These are phyloP conservation scores for Chernovozyma sophiae-reginae DNA, from an alignment of 1,139 yeast genomes.

Conservation along the genomic window DNA sequence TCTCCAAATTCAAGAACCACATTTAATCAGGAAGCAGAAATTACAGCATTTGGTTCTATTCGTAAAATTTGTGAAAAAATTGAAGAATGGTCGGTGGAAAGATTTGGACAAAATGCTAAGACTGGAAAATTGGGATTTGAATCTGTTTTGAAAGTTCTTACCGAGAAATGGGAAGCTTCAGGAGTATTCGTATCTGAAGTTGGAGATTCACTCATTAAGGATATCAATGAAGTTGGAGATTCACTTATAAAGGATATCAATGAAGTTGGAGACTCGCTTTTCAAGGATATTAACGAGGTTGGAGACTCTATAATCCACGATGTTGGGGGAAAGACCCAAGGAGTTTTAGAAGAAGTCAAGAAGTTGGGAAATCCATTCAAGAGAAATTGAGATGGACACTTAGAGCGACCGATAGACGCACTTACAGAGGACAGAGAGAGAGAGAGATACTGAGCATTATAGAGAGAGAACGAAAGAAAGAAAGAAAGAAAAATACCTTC, in stretches of 20 bases:
- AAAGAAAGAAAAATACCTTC: no score
- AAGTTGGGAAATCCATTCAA: slow-evolving; percentile 27
- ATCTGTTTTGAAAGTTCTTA: slow-evolving; percentile 56
- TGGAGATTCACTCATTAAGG: slow-evolving; percentile 16
- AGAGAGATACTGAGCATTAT: no score
- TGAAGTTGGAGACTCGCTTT: slow-evolving; percentile 22
- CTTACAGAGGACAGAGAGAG: no score
- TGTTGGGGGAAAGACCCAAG: slow-evolving; percentile 27
- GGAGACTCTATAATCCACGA: slow-evolving; percentile 14
- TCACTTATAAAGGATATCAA: slow-evolving; percentile 17
- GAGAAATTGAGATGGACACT: slow-evolving; percentile 11
- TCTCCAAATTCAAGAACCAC: slow-evolving; percentile 50
- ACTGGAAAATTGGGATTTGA: slow-evolving; percentile 85
- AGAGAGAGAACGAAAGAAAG: no score
- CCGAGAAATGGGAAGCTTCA: slow-evolving; percentile 47
- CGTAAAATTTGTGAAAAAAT: slow-evolving; percentile 69
- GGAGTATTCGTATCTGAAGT: slow-evolving; percentile 40
- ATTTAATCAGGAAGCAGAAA: slow-evolving; percentile 81
- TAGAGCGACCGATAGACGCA: no score
- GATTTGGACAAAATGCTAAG: slow-evolving; percentile 83
- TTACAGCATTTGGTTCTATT: slow-evolving; percentile 78
- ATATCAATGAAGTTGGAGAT: slow-evolving; percentile 21
- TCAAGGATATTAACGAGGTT: slow-evolving; percentile 22
- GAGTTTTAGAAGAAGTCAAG: slow-evolving; percentile 37
- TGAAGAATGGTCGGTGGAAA: slow-evolving; percentile 88